These are phyloP conservation scores for Barnettozyma hawaiiensis DNA, from an alignment of 1,139 yeast genomes.

Conservation along the genomic window DNA sequence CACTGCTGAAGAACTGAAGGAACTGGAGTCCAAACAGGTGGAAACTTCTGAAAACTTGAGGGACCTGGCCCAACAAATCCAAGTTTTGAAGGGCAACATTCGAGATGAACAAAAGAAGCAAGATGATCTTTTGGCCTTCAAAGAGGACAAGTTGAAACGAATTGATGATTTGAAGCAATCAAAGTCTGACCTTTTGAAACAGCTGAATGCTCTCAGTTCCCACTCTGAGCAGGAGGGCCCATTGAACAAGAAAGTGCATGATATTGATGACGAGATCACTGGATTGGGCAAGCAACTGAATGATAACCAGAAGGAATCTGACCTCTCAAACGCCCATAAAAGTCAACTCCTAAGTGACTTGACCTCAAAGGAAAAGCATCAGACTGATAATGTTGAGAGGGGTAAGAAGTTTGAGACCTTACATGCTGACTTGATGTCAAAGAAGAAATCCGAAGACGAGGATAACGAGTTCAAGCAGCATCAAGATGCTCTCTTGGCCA, in stretches of 20 bases:
- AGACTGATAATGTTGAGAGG: neutral
- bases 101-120: constrained; percentile 16
- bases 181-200: constrained; percentile 14
- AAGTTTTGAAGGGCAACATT: constrained; percentile 13
- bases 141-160: constrained; percentile 13
- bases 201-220: constrained; percentile 14
- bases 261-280: constrained; percentile 4
- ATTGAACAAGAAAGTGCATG: constrained; percentile 1
- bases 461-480: constrained; percentile 9
- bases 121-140: constrained; percentile 15
- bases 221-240: constrained; percentile 10
- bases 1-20: constrained; percentile 19
- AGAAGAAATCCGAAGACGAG: constrained; percentile 3
- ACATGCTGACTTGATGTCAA: neutral
- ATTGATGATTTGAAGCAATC: constrained; percentile 18
- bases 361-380: neutral
- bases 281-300: constrained; percentile 2
- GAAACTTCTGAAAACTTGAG: constrained; percentile 21
- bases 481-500: constrained; percentile 10
- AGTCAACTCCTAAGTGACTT: neutral
- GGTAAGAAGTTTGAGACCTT: neutral
- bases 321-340: neutral
- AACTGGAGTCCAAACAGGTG: constrained; percentile 20
- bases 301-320: neutral
- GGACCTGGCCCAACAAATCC: constrained; percentile 17